These are phyloP conservation scores for Phialemoniopsis sp. DNA, from an alignment of 2,329 filamentous ascomycete species.

Conservation along the genomic window DNA sequence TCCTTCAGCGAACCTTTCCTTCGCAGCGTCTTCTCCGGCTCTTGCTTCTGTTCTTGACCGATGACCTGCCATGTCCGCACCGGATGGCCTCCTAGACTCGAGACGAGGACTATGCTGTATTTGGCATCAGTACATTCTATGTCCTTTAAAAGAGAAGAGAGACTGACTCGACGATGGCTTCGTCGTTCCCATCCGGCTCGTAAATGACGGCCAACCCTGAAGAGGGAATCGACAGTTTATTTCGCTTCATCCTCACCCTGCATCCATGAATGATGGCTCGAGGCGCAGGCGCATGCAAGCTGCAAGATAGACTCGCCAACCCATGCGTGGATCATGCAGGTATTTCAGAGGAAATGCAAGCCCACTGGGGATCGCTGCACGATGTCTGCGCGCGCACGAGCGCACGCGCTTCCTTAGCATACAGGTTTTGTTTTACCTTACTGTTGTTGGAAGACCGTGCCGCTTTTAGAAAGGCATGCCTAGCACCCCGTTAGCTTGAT, in stretches of 20 bases:
- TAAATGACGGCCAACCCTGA: constrained; percentile 24
- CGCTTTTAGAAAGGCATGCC: too few species aligned
- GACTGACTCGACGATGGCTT: constrained; percentile 22
- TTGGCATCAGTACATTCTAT: not conserved
- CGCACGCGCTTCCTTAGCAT: too few species aligned
- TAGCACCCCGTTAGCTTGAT: too few species aligned
- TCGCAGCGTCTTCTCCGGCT: constrained; percentile 7
- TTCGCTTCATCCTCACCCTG: constrained; percentile 16
- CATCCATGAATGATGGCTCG: not conserved
- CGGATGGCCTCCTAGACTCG: constrained; percentile 24
- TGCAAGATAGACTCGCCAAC: too few species aligned
- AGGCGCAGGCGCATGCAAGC: not conserved
- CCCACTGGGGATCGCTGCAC: too few species aligned
- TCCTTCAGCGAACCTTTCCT: constrained; percentile 5
- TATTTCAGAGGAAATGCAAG: too few species aligned
- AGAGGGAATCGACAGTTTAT: constrained; percentile 17
- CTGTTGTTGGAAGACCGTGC: too few species aligned
- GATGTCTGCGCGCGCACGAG: too few species aligned
- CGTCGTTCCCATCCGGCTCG: constrained; percentile 19
- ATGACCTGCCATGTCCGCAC: constrained; percentile 20
- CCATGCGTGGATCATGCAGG: too few species aligned
- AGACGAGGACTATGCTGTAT: constrained; percentile 22
- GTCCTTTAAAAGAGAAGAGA: not conserved
- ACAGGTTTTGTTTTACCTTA: too few species aligned
- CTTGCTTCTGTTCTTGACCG: constrained; percentile 5